Base-by-base conservation (phyloP, 177 flowering plant genomes). In the Vitis hybrid region DNA sequence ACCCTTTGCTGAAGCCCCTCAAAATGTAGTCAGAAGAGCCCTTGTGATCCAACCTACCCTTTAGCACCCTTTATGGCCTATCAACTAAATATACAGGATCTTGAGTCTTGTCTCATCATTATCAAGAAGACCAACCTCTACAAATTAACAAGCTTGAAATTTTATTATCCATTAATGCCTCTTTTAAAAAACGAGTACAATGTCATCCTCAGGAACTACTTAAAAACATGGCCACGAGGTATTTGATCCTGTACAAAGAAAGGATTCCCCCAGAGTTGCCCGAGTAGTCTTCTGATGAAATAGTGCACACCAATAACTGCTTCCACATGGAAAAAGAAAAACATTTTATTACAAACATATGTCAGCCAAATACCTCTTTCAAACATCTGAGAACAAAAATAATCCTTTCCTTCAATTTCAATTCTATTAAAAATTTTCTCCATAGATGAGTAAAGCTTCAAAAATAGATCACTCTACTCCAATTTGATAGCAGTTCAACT, bases 151-250 rank as follows among this genome's bases (percentile, higher is more conserved):
- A 68, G 11, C 59, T 48, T 10, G 51, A 66, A 65, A 52, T 15
- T 71, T 82, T 69, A 69, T 74, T 62, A 49, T n/a, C 77, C 62
- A 63, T 74, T 70, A 75, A 75, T 79, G 73, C 84, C 51, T 59
- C 65, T 50, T 65, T 19, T 75, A 82, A 82, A 48, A 74, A 72
- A 60, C 73, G 52, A 67, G 78, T 62, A 65, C 63, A 68, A 68
- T 61, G 64, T 72, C 67, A 73, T 80, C 75, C 69, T 75, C 64
- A 48, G 15, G 67, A 65, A 68, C 70, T 26, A 26, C 64, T 33
- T 64, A 71, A 65, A 50, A 70, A 61, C 21, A 71, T 49, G 70
- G 73, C 70, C 67, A 49, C 48, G 10, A 59, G 68, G 18, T 62
- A 58, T 61, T 68, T 31, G 65, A 51, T 60, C 71, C 75, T 80